Base-by-base conservation (phyloP, 2,329 filamentous ascomycete genomes). In the Plenodomus biglobosus region DNA sequence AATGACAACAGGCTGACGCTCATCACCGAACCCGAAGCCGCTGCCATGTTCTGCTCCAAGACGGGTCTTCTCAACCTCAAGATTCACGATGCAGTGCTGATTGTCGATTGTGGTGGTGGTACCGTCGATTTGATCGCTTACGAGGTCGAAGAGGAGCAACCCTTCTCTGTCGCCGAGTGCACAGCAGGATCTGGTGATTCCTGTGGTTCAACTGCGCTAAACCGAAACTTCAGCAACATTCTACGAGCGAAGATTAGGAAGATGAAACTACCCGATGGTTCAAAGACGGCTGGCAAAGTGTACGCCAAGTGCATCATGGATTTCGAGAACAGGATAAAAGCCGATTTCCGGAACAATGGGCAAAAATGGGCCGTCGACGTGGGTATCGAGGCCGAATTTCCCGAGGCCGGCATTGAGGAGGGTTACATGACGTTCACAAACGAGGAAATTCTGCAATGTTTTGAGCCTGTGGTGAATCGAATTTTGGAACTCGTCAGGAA, bases 291-390 rank as follows among this genome's bases (percentile, higher is more conserved):
- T n/a, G 92, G 92, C 37, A 91, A 92, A 74, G 94, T 99, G 45
- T 97, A 97, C 73, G 92, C 92, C 60, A 97, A 97, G 78, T 97
- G 92, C 73, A 97, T 99, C 75, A 97, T 97, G 92, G 94, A 99
- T 75, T 99, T 99, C 66, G 94, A 99, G 79, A 97, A 97, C 82
- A 82, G 94, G 73, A 96, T 99, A 82, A 99, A 99, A 81, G 94
- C 94, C 41, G 94, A 97, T 74, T 99, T 99, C 86, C 85, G 94
- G 58, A 97, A 97, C 78, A 97, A 96, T 73, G 92, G 92, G 41
- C 92, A 97, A 75, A 97, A 97, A 74, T 97, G 94, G 94, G 94
- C 94, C 38, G 92, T 97, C 17, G 94, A 99, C 70, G 94, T 99
- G 41, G 94, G 94, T 68, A 97, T 99, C 65, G 94, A 99, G 78